Conservation (phyloP, 805 yeast genomes). For the Candida caryicola region DNA sequence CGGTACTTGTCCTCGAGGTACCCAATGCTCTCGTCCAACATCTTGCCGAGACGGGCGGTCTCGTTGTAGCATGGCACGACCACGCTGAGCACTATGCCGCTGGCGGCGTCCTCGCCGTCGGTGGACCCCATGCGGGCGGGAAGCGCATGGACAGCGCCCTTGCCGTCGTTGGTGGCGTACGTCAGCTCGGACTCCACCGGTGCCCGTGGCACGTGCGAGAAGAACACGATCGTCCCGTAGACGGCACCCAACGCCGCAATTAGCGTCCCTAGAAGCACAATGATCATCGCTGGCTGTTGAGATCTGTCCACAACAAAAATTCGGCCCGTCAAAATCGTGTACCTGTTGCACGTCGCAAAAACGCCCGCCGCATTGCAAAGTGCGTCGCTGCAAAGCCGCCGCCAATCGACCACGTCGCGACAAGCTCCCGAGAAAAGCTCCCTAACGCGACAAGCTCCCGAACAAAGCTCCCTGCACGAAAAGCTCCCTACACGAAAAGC, state of each 20-base stretch:
- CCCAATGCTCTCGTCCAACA: slow-evolving; percentile 68
- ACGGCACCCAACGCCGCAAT: slow-evolving; percentile 16
- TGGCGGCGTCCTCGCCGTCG: slow-evolving; percentile 6
- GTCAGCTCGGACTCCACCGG: slow-evolving; percentile 51
- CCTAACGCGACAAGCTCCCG: too few species aligned
- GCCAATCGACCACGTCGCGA: too few species aligned
- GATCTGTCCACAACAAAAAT: too few species aligned
- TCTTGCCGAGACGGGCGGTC: slow-evolving; percentile 60
- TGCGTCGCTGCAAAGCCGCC: too few species aligned
- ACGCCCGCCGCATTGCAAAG: too few species aligned
- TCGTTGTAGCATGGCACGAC: slow-evolving; percentile 96
- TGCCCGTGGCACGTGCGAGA: slow-evolving; percentile 64
- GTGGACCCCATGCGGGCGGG: slow-evolving; percentile 26
- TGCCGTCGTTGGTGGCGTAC: slow-evolving; percentile 49
- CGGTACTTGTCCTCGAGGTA: slow-evolving; percentile 42
- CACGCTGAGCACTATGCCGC: slow-evolving; percentile 59
- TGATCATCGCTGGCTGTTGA: neutral
- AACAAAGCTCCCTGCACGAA: too few species aligned
- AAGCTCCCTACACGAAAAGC: too few species aligned
- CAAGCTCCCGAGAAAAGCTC: too few species aligned
- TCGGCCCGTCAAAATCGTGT: too few species aligned
- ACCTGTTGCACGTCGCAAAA: too few species aligned
- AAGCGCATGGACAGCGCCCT: slow-evolving; percentile 26
- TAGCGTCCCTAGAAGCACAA: slow-evolving; percentile 5
- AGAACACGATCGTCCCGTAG: slow-evolving; percentile 41